These are phyloP conservation scores for Amanita rubescens DNA, from an alignment of 768 basidiomycete species.

Conservation along the genomic window DNA sequence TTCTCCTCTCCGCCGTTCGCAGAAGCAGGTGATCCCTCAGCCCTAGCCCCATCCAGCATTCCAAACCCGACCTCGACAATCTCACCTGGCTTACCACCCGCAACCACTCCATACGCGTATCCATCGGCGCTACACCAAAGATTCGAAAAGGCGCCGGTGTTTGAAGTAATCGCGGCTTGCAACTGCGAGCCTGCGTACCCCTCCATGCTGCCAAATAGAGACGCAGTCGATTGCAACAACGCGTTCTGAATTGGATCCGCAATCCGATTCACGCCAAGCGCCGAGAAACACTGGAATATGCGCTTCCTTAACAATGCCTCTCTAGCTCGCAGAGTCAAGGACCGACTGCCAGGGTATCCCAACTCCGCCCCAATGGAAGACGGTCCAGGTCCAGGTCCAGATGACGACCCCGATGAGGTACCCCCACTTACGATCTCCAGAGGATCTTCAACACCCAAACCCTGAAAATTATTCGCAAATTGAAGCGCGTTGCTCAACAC, in stretches of 20 bases:
- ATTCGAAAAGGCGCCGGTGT: conserved; percentile 72
- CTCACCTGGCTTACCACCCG: conserved; percentile 4
- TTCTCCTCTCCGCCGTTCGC: conserved; percentile 26
- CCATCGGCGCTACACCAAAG: conserved; percentile 87
- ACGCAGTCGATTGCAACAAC: conserved; percentile 73
- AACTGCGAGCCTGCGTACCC: conserved; percentile 75
- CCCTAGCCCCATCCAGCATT: conserved; percentile 16
- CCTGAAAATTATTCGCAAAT: conserved; percentile 80
- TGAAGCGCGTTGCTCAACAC: conserved; percentile 84
- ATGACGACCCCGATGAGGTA: not conserved
- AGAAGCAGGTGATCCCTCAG: conserved; percentile 45
- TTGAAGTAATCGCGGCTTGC: conserved; percentile 88
- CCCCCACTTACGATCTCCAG: not conserved
- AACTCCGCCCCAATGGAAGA: conserved; percentile 23
- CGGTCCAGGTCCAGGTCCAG: not conserved
- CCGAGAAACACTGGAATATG: conserved; percentile 84
- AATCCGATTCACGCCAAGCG: conserved; percentile 71
- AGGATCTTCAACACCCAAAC: conserved; percentile 61
- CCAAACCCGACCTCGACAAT: conserved; percentile 6
- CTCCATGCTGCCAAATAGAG: conserved; percentile 83
- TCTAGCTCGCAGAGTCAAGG: conserved; percentile 59
- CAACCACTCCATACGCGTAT: conserved; percentile 70
- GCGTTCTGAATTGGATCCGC: conserved; percentile 77
- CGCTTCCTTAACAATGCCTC: conserved; percentile 81
- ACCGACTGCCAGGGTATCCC: conserved; percentile 23